Evolutionary conservation across 2,329 filamentous ascomycete species (phyloP).

Genomic region (Diaporthe citrichinensis): DNA sequence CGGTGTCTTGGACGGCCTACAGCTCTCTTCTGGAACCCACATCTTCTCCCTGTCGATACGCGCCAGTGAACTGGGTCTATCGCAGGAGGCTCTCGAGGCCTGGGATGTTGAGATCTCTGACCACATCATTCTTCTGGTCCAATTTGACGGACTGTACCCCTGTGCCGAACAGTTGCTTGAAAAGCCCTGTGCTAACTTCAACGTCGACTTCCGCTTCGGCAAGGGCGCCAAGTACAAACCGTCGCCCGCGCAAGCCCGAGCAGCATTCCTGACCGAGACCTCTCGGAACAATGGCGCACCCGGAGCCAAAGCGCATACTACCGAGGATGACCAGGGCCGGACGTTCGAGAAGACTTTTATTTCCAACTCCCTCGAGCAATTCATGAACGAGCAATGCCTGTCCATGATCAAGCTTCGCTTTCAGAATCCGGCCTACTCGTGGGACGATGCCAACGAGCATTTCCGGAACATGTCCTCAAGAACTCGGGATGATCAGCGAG

Average conservation of each 20-base stretch:
- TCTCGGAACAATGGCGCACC: background rate
- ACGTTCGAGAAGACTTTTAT: conserved; percentile 74
- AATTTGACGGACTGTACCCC: conserved; percentile 74
- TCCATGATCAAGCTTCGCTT: conserved; percentile 72
- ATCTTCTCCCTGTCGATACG: conserved; percentile 78
- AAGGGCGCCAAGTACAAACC: conserved; percentile 83
- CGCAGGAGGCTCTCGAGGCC: conserved; percentile 80
- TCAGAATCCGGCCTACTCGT: conserved; percentile 56
- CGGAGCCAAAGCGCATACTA: background rate
- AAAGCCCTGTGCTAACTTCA: conserved; percentile 52
- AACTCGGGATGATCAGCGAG: background rate
- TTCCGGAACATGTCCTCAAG: conserved; percentile 39
- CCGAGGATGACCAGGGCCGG: background rate
- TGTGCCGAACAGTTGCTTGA: conserved; percentile 67
- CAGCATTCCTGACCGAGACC: conserved; percentile 50
- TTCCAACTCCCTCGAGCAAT: conserved; percentile 77
- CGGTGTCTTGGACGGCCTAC: conserved; percentile 69
- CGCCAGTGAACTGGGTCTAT: conserved; percentile 78
- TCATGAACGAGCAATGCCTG: conserved; percentile 77
- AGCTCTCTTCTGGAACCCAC: conserved; percentile 55
- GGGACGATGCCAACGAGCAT: conserved; percentile 75
- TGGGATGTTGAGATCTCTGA: conserved; percentile 79
- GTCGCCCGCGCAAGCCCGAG: conserved; percentile 57
- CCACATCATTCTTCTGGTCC: conserved; percentile 81
- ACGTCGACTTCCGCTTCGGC: conserved; percentile 76